These are phyloP conservation scores for Mortierella sp. DNA, from an alignment of 371 early-diverging fungal genomes.

Conservation along the genomic window DNA sequence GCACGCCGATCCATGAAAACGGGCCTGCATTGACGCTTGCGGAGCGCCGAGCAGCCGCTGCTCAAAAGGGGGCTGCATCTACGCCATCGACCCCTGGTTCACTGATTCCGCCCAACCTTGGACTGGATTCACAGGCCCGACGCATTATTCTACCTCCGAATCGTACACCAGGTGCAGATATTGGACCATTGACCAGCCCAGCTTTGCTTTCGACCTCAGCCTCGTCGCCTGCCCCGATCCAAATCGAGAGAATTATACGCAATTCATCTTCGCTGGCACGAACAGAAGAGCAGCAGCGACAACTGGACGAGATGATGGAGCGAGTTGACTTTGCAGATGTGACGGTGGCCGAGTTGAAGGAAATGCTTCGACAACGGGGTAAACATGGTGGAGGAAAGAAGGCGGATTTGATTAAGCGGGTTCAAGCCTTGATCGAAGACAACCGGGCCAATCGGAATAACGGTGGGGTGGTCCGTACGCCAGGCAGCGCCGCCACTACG, in stretches of 20 bases:
- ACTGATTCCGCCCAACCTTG: slow-evolving; percentile 43
- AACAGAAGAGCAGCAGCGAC: slow-evolving; percentile 62
- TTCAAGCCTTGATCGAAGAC: slow-evolving; percentile 62
- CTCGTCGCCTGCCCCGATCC: slow-evolving; percentile 44
- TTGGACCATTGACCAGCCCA: slow-evolving; percentile 25
- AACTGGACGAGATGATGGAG: slow-evolving; percentile 71
- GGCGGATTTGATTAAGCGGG: slow-evolving; percentile 67
- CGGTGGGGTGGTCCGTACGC: slow-evolving; percentile 6
- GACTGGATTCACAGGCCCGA: slow-evolving; percentile 27
- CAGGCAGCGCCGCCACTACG: slow-evolving; percentile 6
- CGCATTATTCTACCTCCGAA: slow-evolving; percentile 25
- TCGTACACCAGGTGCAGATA: slow-evolving; percentile 34
- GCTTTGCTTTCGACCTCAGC: slow-evolving; percentile 35
- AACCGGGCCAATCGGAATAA: slow-evolving; percentile 53
- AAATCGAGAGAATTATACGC: slow-evolving; percentile 38
- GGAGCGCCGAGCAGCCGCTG: slow-evolving; percentile 19
- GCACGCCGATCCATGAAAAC: slow-evolving; percentile 16
- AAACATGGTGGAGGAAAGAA: slow-evolving; percentile 81
- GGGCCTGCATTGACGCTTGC: slow-evolving; percentile 35
- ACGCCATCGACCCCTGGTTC: slow-evolving; percentile 9
- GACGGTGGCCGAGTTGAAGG: slow-evolving; percentile 81
- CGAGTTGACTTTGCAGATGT: slow-evolving; percentile 80
- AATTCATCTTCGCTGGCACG: slow-evolving; percentile 53
- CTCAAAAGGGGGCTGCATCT: background rate
- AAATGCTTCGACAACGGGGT: slow-evolving; percentile 75